Conservation (phyloP, 108 stramenopile genomes). For the Licmophora abbreviata region DNA sequence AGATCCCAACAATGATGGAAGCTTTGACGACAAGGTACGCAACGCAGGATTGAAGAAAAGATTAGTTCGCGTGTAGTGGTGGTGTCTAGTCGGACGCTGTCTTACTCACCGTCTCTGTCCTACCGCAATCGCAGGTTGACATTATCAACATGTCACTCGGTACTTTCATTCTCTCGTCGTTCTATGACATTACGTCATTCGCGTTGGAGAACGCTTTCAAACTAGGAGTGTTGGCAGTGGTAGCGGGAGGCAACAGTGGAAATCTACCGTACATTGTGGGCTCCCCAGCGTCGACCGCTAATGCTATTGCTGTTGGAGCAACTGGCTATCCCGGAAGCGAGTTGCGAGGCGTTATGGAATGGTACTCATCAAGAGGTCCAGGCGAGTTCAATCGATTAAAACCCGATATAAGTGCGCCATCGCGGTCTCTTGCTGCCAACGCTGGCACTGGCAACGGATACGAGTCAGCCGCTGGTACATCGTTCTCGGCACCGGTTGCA, state of each 20-base stretch:
- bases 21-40: too few relatives aligned
- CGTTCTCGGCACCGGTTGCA: conserved; percentile 71
- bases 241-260: conserved; percentile 12
- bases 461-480: conserved; percentile 22
- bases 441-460: conserved; percentile 6
- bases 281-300: conserved; percentile 5
- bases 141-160: conserved; percentile 11
- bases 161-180: background rate
- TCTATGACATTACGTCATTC: conserved; percentile 5
- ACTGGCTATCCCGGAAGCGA: conserved; percentile 5
- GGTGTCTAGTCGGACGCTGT: too few relatives aligned
- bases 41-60: too few relatives aligned
- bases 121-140: conserved; percentile 9
- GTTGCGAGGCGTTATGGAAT: conserved; percentile 3
- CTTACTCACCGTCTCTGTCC: too few relatives aligned
- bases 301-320: conserved; percentile 14
- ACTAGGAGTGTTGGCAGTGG: conserved; percentile 6
- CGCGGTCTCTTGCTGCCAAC: conserved; percentile 3
- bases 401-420: conserved; percentile 22
- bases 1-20: too few relatives aligned
- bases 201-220: conserved; percentile 11
- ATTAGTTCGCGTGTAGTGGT: too few relatives aligned
- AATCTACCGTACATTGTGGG: conserved; percentile 22
- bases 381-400: conserved; percentile 16
- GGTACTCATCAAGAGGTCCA: conserved; percentile 18